Evolutionary conservation across 1,284 basidiomycete genomes (phyloP), one percentile per base, ranked within the genome.

Genomic region (Leccinum subrobustum): DNA sequence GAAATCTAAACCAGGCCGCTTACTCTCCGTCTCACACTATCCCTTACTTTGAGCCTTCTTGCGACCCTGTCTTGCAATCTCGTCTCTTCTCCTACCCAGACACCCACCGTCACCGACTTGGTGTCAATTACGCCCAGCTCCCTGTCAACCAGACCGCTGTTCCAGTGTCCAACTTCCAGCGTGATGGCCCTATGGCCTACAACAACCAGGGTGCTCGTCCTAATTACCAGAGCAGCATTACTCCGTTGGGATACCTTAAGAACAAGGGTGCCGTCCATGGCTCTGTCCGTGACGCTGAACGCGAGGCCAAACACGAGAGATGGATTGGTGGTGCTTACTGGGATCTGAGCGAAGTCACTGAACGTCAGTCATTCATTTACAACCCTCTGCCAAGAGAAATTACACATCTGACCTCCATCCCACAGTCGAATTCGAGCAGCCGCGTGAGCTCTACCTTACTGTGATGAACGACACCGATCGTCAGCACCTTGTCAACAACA

Each of bases 1-100:
- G 4, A 71, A 51, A 52, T 18, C n/a, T 31, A 11, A 59, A 68
- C 63, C 71, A 91, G 83, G 79, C 78, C 62, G 93, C 93, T 1
- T 96, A 93, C 80, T 84, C 91, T 35, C 95, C 95, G 0, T 90
- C 91, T 1, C 93, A 97, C 75, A 76, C 88, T 55, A 78, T 96
- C 3, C 91, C 91, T 2, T 96, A 95, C 73, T 85, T 95, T 68
- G 95, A 96, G 80, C 84, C 93, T 37, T 89, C 90, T 16, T 85
- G 88, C 39, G 95, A 97, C 77, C 95, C 95, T 16, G 91, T 97
- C 63, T 82, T 97, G 64, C 95, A 97, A 76, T 90, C 90, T 29
- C 92, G 95, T 64, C 84, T 97, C 47, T 97, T 96, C 87, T 93
- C 93, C 9, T 98, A 98, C 82, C 92, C 94, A 4, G 95, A 97